phyloP scores from a whole-genome alignment of 257 asterid genomes.

The Hygrophila difformis region DNA sequence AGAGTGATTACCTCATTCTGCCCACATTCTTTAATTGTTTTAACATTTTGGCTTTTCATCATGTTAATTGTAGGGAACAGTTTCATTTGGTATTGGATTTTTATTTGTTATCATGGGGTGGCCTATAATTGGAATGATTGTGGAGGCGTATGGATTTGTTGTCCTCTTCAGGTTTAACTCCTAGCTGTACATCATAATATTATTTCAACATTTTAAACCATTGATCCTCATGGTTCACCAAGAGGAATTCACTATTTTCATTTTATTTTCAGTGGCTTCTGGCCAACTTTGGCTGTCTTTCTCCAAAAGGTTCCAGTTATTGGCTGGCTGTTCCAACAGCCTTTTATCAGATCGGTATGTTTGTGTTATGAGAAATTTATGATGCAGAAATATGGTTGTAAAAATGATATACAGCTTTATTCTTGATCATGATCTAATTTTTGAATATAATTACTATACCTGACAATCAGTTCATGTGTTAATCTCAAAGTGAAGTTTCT shows the following conservation, averaged over 20 bases:
- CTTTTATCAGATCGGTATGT: conserved; percentile 78
- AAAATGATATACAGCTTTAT: neutral
- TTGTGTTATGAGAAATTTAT: neutral
- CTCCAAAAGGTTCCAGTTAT: conserved; percentile 79
- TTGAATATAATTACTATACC: neutral
- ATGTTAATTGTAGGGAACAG: conserved; percentile 50
- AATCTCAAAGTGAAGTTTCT: neutral
- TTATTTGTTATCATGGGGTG: conserved; percentile 77
- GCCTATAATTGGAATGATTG: conserved; percentile 82
- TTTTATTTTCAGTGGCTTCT: conserved; percentile 68
- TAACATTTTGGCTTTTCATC: conserved; percentile 6
- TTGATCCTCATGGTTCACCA: conserved; percentile 1
- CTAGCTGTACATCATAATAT: neutral
- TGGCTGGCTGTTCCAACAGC: conserved; percentile 87
- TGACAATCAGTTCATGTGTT: too few species aligned
- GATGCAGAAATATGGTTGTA: neutral
- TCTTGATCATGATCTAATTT: neutral
- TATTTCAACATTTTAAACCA: neutral
- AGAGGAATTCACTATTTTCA: neutral
- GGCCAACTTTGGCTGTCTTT: conserved; percentile 87
- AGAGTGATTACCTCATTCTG: neutral
- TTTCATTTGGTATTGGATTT: conserved; percentile 76
- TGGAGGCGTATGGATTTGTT: conserved; percentile 79
- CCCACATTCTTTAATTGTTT: neutral
- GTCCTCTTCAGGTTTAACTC: conserved; percentile 73